Evolutionary conservation across 306 rosid genomes (phyloP).

Genomic region (Dalbergia oliveri): DNA sequence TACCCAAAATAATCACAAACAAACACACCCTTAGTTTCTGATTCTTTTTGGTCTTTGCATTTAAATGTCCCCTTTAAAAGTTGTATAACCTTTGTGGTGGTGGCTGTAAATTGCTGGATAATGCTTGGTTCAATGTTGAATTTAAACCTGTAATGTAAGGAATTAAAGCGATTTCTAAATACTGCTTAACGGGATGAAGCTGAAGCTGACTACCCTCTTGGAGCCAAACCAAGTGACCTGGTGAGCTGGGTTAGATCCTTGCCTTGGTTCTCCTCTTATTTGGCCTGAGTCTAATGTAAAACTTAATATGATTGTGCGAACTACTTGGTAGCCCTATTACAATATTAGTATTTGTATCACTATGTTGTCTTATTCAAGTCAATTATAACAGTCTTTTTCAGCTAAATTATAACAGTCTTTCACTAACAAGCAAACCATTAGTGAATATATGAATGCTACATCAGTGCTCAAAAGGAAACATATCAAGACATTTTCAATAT

Average conservation of each 20-base stretch:
- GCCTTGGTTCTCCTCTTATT: constrained; percentile 3
- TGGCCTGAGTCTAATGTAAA: not conserved
- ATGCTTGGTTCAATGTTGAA: constrained; percentile 15
- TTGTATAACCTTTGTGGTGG: constrained; percentile 5
- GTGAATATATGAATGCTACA: not conserved
- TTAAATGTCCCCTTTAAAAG: constrained; percentile 3
- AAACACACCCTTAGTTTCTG: not conserved
- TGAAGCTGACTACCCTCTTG: not conserved
- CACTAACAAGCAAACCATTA: constrained; percentile 11
- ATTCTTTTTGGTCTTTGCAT: not conserved
- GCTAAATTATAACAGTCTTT: not conserved
- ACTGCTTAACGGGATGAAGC: not conserved
- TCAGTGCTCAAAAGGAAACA: not conserved
- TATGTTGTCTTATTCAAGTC: not conserved
- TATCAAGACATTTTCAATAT: not conserved
- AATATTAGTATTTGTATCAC: not conserved
- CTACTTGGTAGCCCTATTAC: constrained; percentile 3
- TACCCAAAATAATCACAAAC: no score
- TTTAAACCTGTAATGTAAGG: not conserved
- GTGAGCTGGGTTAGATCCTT: constrained; percentile 1
- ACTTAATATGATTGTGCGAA: not conserved
- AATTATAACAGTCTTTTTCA: not conserved
- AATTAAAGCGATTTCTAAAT: not conserved
- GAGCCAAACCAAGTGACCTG: constrained; percentile 5
- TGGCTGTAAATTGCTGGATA: not conserved